A percentile compares a stretch with the other conserved stretches of the same genome.
Evolutionary conservation across 2,329 filamentous ascomycete species (phyloP).

Genomic region (Atkinsonella texensis): DNA sequence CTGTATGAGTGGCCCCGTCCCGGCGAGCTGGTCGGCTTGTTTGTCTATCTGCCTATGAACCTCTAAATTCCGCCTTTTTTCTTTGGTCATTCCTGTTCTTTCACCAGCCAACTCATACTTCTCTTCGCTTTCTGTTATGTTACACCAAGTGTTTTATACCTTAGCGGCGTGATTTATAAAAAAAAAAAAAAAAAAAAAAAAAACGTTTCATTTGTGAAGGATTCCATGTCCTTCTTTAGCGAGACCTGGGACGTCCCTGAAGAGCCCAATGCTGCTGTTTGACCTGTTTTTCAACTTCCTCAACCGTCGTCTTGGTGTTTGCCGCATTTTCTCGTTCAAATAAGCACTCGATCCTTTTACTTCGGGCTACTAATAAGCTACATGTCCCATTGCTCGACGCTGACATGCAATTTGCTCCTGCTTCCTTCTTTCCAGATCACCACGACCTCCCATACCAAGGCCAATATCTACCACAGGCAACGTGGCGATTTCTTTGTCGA

Average conservation of each 20-base stretch:
- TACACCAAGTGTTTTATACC: not conserved
- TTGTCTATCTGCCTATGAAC: not conserved
- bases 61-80: not conserved
- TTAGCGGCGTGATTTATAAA: not conserved
- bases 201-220: not conserved
- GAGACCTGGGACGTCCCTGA: not conserved
- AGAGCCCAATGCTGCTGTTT: not conserved
- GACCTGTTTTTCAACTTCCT: not conserved
- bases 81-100: not conserved
- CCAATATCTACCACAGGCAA: slow-evolving; percentile 34
- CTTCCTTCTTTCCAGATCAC: slow-evolving; percentile 27
- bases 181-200: not conserved
- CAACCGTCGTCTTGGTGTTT: not conserved
- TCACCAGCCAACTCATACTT: not conserved
- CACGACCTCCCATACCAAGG: slow-evolving; percentile 35
- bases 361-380: not conserved
- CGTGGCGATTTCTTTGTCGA: slow-evolving; percentile 30
- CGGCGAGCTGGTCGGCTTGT: not conserved
- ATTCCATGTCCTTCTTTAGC: not conserved
- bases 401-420: not conserved
- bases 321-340: not conserved
- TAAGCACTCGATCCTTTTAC: not conserved
- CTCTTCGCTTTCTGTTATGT: not conserved
- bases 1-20: not conserved
- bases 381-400: not conserved